Conservation (phyloP, 176 grass and related monocot species). For the Musa itinerans region DNA sequence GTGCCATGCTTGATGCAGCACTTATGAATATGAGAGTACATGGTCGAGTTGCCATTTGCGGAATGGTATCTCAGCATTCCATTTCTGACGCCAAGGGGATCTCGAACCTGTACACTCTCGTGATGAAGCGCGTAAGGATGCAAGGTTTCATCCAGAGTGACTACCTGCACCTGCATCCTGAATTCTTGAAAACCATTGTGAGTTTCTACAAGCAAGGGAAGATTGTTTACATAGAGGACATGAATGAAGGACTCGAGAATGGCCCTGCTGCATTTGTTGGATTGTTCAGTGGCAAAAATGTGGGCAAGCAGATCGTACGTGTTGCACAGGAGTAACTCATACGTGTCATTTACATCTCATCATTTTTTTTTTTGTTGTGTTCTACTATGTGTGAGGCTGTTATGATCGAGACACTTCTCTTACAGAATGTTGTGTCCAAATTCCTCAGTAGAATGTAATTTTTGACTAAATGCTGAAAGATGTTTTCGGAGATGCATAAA, state of each 20-base stretch:
- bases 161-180: slow-evolving; percentile 42
- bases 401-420: no score
- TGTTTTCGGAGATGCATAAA: no score
- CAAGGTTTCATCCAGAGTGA: slow-evolving; percentile 71
- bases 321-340: slow-evolving; percentile 34
- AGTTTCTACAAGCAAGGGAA: slow-evolving; percentile 50
- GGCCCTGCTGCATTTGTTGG: slow-evolving; percentile 54
- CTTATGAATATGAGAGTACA: slow-evolving; percentile 53
- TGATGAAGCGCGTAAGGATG: slow-evolving; percentile 37
- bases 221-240: slow-evolving; percentile 62
- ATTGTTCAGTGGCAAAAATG: slow-evolving; percentile 71
- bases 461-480: no score
- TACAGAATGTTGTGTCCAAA: no score
- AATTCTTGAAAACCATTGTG: slow-evolving; percentile 41
- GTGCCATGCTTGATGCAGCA: slow-evolving; percentile 54
- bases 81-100: slow-evolving; percentile 34
- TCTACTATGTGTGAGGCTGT: no score
- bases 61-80: slow-evolving; percentile 48
- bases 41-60: slow-evolving; percentile 52
- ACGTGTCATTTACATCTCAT: neutral
- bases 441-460: no score
- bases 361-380: no score
- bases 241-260: slow-evolving; percentile 55
- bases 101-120: slow-evolving; percentile 36
- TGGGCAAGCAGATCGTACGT: slow-evolving; percentile 58